These are phyloP conservation scores for Physaria fendleri DNA, from an alignment of 345 rosid genomes.

Conservation along the genomic window DNA sequence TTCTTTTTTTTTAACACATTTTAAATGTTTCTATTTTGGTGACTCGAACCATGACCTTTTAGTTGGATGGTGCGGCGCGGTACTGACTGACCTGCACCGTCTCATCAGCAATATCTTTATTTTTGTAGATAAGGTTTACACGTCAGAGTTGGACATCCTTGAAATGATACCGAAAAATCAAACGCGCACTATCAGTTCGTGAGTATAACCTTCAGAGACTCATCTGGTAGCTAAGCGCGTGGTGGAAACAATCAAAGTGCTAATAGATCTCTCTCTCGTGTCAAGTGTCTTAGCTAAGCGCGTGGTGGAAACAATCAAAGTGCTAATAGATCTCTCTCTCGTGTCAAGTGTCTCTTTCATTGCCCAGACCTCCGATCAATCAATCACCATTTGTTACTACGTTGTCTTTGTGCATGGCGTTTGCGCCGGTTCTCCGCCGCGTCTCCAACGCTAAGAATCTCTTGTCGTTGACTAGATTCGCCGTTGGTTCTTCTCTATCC, in stretches of 20 bases:
- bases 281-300: conserved; percentile 3
- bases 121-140: conserved; percentile 15
- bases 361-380: background rate
- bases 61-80: no score
- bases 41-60: no score
- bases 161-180: background rate
- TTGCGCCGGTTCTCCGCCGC: conserved; percentile 27
- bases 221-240: background rate
- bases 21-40: no score
- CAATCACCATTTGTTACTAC: no score
- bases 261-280: background rate
- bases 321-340: background rate
- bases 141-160: background rate
- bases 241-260: background rate
- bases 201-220: background rate
- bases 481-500: conserved; percentile 7
- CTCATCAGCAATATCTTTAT: background rate
- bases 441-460: conserved; percentile 24
- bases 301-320: background rate
- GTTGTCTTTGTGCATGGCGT: conserved; percentile 28
- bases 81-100: no score
- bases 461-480: background rate
- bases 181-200: background rate
- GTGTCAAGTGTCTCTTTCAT: conserved; percentile 1
- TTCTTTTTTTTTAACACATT: no score